Percentiles rank a stretch among this genome's conserved stretches.
phyloP scores from a whole-genome alignment of 257 asterid species.

The Plectranthus barbatus region DNA sequence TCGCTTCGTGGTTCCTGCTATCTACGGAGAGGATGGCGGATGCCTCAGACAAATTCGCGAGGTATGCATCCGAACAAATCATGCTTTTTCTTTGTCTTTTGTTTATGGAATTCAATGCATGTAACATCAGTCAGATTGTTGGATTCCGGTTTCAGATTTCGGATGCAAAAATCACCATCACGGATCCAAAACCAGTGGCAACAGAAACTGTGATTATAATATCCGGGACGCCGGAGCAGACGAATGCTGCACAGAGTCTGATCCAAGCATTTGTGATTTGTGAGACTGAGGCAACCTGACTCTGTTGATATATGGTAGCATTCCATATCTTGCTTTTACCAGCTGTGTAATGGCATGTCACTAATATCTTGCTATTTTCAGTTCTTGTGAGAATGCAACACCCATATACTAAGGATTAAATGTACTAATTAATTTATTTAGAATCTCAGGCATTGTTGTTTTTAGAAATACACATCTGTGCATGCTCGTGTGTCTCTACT shows the following conservation, averaged over 20 bases:
- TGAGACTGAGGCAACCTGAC: slow-evolving; percentile 61
- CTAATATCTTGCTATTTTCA: too few relatives aligned
- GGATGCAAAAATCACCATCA: slow-evolving; percentile 69
- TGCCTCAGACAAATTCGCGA: slow-evolving; percentile 79
- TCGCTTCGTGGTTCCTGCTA: slow-evolving; percentile 77
- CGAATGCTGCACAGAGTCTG: slow-evolving; percentile 95
- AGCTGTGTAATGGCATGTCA: too few relatives aligned
- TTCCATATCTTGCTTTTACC: too few relatives aligned
- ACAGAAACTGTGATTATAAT: slow-evolving; percentile 66
- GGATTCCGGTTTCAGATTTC: slow-evolving; percentile 82
- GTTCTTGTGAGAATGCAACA: too few relatives aligned
- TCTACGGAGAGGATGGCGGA: slow-evolving; percentile 88
- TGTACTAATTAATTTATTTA: too few relatives aligned
- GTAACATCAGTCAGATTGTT: neutral
- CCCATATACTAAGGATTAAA: too few relatives aligned
- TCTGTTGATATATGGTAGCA: slow-evolving; percentile 5
- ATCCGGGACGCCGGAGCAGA: slow-evolving; percentile 94
- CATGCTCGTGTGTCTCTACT: too few relatives aligned
- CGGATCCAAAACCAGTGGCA: slow-evolving; percentile 74
- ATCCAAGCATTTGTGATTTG: slow-evolving; percentile 83
- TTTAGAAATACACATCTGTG: too few relatives aligned
- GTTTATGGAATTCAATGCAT: neutral
- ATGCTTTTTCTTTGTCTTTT: slow-evolving; percentile 8
- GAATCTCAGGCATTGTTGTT: too few relatives aligned
- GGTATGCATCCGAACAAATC: slow-evolving; percentile 33